Conservation (phyloP, 768 basidiomycete genomes). For the Mycena maculata region DNA sequence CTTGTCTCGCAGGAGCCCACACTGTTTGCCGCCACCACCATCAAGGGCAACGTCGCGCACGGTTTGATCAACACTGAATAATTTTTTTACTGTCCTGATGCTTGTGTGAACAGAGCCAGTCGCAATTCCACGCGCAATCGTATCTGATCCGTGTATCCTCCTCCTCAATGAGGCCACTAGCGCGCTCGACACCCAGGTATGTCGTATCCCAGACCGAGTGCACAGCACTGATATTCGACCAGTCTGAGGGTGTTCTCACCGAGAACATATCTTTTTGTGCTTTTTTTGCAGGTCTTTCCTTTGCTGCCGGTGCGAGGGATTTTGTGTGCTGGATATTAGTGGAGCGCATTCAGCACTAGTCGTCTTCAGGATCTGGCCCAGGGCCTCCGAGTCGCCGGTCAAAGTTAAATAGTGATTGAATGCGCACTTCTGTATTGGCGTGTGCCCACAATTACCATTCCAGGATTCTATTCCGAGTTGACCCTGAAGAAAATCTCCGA, state of each 20-base stretch:
- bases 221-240: background rate
- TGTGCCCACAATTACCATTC: no score
- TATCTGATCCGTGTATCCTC: constrained; percentile 87
- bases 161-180: constrained; percentile 92
- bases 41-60: constrained; percentile 84
- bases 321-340: no score
- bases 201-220: background rate
- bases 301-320: no score
- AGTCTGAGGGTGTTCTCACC: constrained; percentile 81
- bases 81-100: background rate
- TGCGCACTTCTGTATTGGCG: no score
- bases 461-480: no score
- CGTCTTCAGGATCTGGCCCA: no score
- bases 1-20: constrained; percentile 91
- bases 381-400: no score
- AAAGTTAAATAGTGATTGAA: no score
- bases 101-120: constrained; percentile 80
- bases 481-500: no score
- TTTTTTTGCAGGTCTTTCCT: no score
- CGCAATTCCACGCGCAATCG: constrained; percentile 90
- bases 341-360: no score
- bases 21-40: constrained; percentile 87
- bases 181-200: constrained; percentile 82
- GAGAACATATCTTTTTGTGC: no score
- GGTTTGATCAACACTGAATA: constrained; percentile 81